Evolutionary conservation across 768 basidiomycete genomes (phyloP).

Genomic region (Mycena amicta): DNA sequence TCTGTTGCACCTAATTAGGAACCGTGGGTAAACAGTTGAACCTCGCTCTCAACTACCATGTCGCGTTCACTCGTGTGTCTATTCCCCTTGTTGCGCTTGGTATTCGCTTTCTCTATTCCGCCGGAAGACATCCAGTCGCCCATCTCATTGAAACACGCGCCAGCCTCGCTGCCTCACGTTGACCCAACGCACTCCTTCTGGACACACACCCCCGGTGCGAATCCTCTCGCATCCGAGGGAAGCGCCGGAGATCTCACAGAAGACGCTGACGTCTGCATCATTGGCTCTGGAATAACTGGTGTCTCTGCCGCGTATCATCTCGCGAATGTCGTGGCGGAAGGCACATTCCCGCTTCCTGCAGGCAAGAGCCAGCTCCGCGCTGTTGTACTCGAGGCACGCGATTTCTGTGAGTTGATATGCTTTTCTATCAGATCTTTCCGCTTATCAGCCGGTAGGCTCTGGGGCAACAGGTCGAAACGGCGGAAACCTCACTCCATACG

Average conservation of each 20-base stretch:
- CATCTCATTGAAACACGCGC: conserved; percentile 1
- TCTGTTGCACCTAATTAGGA: background rate
- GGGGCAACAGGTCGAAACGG: conserved; percentile 61
- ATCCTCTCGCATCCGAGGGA: conserved; percentile 69
- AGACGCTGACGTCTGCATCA: conserved; percentile 73
- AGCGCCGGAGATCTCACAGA: conserved; percentile 60
- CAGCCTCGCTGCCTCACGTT: conserved; percentile 47
- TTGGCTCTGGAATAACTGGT: conserved; percentile 82
- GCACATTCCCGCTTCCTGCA: conserved; percentile 7
- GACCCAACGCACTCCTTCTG: conserved; percentile 78
- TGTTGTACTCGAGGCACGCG: conserved; percentile 80
- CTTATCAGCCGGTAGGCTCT: conserved; percentile 46
- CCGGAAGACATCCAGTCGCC: background rate
- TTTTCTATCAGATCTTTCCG: background rate
- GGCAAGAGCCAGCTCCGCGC: conserved; percentile 39
- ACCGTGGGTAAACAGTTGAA: no score
- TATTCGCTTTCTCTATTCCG: background rate
- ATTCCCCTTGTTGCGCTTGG: conserved; percentile 4
- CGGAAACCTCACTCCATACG: conserved; percentile 18
- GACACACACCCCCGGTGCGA: conserved; percentile 60
- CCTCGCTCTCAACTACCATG: conserved; percentile 1
- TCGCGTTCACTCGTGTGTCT: background rate
- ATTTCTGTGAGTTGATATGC: conserved; percentile 65
- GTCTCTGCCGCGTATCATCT: conserved; percentile 77
- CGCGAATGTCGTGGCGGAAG: conserved; percentile 34